Evolutionary conservation across 495 filamentous ascomycete species (phyloP), one percentile per base, ranked within the genome.

Genomic region (Bombardia bombarda): DNA sequence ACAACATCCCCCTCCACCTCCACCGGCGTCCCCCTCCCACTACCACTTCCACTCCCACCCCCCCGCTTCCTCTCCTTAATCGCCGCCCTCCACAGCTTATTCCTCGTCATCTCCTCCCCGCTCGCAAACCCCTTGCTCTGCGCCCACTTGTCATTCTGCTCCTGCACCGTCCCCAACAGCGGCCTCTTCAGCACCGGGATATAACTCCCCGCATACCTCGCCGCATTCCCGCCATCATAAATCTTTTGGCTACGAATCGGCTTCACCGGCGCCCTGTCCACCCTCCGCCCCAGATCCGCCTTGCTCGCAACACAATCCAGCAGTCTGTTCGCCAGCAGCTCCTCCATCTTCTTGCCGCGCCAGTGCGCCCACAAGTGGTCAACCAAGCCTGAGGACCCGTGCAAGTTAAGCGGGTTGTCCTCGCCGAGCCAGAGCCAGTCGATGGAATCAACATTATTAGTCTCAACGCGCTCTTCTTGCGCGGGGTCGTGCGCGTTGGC

Each of bases 281-380:
- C 38, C 40, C 12, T 50, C 43, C 38, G 26, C 19, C 41, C 43
- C 22, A 60, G 43, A 18, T 69, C 56, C 3, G 77, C 73, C 52
- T 80, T 78, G 8, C 50, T 59, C 18, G 78, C 67, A 8, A 82
- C 68, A 31, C 80, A 43, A 47, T 83, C 74, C 32, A 95, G 57
- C 47, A 97, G 63, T 20, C 68, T 72, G 38, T 74, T 75, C 0
- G 84, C 78, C 34, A 96, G 63, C 23, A 93, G 65, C 70, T 95
- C 90, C 51, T 95, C 89, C 35, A 98, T 85, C 72, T 93, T 95
- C 33, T 74, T 70, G 55, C 78, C 72, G 48, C 86, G 77, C 90
- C 90, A 98, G 19, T 73, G 63, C 43, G 68, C 66, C 93, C 93
- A 98, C 41, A 92, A 36, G 17, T 77, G 67, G 38, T 86, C 83